phyloP scores from a whole-genome alignment of 441 rosid species.

The Erodium moschatum region DNA sequence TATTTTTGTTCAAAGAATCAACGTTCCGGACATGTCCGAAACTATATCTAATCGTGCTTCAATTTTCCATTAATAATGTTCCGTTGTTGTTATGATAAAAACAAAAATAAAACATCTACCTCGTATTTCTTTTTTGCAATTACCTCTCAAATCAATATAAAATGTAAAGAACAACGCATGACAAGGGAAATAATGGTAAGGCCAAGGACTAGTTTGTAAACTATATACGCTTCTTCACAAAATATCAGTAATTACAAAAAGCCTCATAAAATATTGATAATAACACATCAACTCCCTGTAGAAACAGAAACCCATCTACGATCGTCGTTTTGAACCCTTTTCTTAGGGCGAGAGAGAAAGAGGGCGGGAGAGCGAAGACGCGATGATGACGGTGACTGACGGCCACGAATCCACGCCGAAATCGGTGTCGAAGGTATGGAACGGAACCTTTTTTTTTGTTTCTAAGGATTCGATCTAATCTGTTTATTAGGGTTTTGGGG shows the following conservation, averaged over 20 bases:
- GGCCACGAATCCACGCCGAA: conserved; percentile 29
- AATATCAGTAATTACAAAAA: neutral
- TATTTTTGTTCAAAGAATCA: too few species aligned
- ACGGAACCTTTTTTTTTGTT: neutral
- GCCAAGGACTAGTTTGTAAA: too few species aligned
- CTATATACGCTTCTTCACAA: neutral
- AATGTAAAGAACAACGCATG: too few species aligned
- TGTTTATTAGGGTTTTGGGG: neutral
- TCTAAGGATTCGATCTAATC: neutral
- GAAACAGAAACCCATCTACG: neutral
- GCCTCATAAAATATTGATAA: neutral
- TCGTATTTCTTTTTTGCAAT: too few species aligned
- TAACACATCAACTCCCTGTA: neutral
- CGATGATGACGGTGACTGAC: conserved; percentile 19
- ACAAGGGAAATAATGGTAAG: too few species aligned
- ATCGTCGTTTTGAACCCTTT: neutral
- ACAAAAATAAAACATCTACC: too few species aligned
- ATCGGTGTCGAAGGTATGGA: conserved; percentile 30
- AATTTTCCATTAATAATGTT: too few species aligned
- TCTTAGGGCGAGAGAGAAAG: neutral
- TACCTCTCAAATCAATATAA: too few species aligned
- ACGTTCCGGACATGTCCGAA: too few species aligned
- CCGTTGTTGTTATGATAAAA: too few species aligned
- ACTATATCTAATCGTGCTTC: too few species aligned
- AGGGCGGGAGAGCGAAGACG: conserved; percentile 1